Base-by-base conservation (phyloP, 2,329 filamentous ascomycete species). In the Hypocrella siamensis region DNA sequence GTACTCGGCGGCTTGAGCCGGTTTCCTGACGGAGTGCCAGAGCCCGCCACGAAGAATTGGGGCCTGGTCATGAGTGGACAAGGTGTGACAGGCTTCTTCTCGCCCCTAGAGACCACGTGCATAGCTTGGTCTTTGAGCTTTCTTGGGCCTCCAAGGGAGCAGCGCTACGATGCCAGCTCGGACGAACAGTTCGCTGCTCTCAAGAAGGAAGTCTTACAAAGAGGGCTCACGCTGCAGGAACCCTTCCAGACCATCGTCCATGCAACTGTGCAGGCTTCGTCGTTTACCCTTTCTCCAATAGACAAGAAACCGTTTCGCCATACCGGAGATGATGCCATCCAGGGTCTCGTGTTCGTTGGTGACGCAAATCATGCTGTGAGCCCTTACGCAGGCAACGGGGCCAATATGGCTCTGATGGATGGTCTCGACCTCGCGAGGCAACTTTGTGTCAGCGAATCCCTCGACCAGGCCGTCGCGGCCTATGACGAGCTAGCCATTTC, bases 351-450 rank as follows among this genome's bases (percentile, higher is more conserved):
- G 8, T 67, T 61, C 31, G 58, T 67, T 16, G 64, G 64, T 9
- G 62, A 67, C 39, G 51, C 52, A 33, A 67, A 67, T 37, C 63
- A 67, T 40, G 61, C 62, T 1, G 49, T 65, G 5, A 63, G 52
- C 31, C 58, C 62, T 0, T 67, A 65, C 44, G 57, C 62, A 5
- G 61, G 63, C 1, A 60, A 54, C 34, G 63, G 64, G 0, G 62
- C 60, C 0, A 65, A 64, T 38, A 40, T 66, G 35, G 63, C 61
- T 3, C 36, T 66, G 17, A 55, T 50, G 32, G 62, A 67, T 39
- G 61, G 49, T 0, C 63, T 55, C 52, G 57, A 64, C 30, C 46
- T 63, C n/a, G 62, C 58, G 3, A 46, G 56, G 31, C 45, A 57
- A 27, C 37, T 65, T 2, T 57, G 49, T 26, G 35, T 8, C n/a